Conservation (phyloP, 306 rosid species). For the Fragaria iinumae region DNA sequence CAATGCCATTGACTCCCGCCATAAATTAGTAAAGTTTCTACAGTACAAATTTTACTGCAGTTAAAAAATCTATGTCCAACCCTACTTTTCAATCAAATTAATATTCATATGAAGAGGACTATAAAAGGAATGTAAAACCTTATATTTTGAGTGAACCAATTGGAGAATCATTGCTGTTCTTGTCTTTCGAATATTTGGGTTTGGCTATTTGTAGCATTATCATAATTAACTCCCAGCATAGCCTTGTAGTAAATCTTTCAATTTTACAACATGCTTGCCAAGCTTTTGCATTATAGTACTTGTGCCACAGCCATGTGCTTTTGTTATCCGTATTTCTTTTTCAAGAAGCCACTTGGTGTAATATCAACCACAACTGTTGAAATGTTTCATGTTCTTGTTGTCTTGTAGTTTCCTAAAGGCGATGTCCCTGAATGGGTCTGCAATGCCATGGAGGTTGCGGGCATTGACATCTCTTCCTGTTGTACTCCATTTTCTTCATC, state of each 20-base stretch:
- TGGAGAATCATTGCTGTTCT: background rate
- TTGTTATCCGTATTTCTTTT: background rate
- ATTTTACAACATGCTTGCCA: background rate
- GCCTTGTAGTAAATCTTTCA: background rate
- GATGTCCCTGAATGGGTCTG: slow-evolving; percentile 95
- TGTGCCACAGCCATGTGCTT: background rate
- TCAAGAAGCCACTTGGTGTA: background rate
- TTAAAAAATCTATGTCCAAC: background rate
- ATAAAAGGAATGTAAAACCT: background rate
- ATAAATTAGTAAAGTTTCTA: background rate
- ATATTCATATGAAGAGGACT: background rate
- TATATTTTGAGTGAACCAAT: background rate
- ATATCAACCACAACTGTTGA: background rate
- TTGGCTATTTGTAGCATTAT: background rate
- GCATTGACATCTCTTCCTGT: slow-evolving; percentile 82
- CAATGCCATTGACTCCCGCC: background rate
- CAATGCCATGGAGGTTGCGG: slow-evolving; percentile 97
- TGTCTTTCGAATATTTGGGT: background rate
- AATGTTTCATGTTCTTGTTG: background rate
- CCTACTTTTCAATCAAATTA: background rate
- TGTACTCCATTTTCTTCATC: slow-evolving; percentile 41
- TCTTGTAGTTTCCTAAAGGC: slow-evolving; percentile 30
- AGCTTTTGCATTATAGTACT: background rate
- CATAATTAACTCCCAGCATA: slow-evolving; percentile 1
- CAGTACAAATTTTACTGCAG: background rate